Percentiles rank a stretch among this genome's conserved stretches.
Evolutionary conservation across 768 basidiomycete genomes (phyloP).

Genomic region (Podaxis carcinomalis): DNA sequence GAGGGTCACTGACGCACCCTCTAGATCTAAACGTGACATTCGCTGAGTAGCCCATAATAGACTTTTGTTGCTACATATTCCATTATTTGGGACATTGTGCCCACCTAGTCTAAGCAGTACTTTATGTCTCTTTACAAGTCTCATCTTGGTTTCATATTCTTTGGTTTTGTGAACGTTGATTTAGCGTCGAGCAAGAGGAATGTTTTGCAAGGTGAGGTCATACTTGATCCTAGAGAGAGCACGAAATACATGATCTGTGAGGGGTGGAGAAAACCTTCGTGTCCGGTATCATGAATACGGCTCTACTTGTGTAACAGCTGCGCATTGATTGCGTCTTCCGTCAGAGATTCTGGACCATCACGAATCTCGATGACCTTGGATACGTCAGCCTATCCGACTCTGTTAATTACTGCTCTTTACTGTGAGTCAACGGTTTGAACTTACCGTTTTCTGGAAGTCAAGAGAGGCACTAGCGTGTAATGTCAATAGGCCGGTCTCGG

Average conservation of each 20-base stretch:
- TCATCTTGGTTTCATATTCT: neutral
- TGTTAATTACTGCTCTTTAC: neutral
- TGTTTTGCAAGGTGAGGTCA: neutral
- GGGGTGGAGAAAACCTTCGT: neutral
- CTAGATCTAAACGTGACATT: constrained; percentile 32
- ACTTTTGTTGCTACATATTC: constrained; percentile 6
- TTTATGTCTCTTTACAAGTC: constrained; percentile 2
- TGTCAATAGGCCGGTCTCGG: constrained; percentile 72
- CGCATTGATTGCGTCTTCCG: constrained; percentile 64
- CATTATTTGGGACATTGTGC: constrained; percentile 8
- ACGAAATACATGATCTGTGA: neutral
- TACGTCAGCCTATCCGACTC: constrained; percentile 55
- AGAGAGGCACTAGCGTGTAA: constrained; percentile 81
- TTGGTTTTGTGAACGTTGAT: neutral
- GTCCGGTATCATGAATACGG: neutral
- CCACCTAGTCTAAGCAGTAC: constrained; percentile 10
- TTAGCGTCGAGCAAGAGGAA: neutral
- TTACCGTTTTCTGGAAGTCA: constrained; percentile 74
- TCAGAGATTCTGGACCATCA: constrained; percentile 80
- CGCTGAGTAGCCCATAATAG: constrained; percentile 1
- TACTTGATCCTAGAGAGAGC: neutral
- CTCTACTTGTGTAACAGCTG: constrained; percentile 33
- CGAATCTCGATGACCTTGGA: constrained; percentile 77
- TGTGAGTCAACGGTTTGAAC: constrained; percentile 19
- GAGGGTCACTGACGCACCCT: constrained; percentile 2